Evolutionary conservation across 164 flowering plant species (phyloP).

Genomic region (Tinospora cordifolia): DNA sequence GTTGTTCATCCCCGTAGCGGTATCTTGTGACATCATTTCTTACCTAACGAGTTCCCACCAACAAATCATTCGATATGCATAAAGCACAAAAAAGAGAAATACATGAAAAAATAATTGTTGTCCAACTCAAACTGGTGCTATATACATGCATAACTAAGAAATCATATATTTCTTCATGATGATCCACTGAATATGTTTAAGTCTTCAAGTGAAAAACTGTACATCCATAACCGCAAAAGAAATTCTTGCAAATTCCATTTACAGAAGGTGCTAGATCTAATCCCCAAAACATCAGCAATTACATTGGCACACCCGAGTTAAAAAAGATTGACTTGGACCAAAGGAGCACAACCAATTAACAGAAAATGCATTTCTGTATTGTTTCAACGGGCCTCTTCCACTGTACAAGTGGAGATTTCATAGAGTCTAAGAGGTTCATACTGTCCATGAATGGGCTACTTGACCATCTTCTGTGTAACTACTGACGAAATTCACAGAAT

Average conservation of each 20-base stretch:
- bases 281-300: background rate
- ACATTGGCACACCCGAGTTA: background rate
- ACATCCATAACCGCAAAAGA: background rate
- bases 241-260: background rate
- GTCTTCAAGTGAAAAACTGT: background rate
- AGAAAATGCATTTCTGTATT: background rate
- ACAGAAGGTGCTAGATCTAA: background rate
- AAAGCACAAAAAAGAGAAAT: background rate
- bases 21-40: constrained; percentile 83
- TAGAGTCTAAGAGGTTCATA: too few species aligned
- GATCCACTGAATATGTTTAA: background rate
- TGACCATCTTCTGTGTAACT: too few species aligned
- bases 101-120: background rate
- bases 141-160: background rate
- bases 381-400: background rate
- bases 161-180: background rate
- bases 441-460: too few species aligned
- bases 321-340: background rate
- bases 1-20: constrained; percentile 97
- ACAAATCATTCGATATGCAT: constrained; percentile 5
- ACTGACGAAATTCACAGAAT: too few species aligned
- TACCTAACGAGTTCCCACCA: constrained; percentile 44
- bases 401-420: background rate
- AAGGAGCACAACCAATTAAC: background rate
- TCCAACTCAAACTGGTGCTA: background rate